phyloP scores from a whole-genome alignment of 305 asterid genomes.

The Fraxinus xanthoxyloides region DNA sequence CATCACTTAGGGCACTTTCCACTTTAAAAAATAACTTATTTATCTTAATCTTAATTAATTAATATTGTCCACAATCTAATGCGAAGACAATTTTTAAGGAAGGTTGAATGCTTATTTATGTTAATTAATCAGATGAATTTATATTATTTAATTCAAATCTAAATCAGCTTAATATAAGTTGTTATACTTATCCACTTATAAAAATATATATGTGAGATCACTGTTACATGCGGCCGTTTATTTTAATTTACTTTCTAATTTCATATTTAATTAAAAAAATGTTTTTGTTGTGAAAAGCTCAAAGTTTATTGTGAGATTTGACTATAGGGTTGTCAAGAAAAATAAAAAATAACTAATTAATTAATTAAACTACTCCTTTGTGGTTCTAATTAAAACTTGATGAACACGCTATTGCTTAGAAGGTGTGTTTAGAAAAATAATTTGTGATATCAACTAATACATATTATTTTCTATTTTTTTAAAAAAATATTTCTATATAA shows the following conservation, averaged over 20 bases:
- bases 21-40: background rate
- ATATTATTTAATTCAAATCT: too few species aligned
- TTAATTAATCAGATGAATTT: too few species aligned
- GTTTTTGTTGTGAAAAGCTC: background rate
- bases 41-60: background rate
- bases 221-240: background rate
- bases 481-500: too few species aligned
- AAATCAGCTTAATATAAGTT: background rate
- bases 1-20: slow-evolving; percentile 19
- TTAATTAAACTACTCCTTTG: too few species aligned
- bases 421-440: too few species aligned
- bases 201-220: background rate
- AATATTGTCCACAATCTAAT: background rate
- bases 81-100: too few species aligned
- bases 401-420: too few species aligned
- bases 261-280: background rate
- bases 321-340: background rate
- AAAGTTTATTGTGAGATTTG: background rate
- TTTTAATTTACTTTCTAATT: background rate
- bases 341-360: too few species aligned
- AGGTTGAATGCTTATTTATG: too few species aligned
- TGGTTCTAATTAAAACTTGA: too few species aligned
- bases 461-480: too few species aligned
- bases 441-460: too few species aligned
- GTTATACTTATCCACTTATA: background rate